Evolutionary conservation across 352 stramenopile genomes (phyloP), one percentile per base, ranked within the genome.

Genomic region (Thalassiosira hispida): DNA sequence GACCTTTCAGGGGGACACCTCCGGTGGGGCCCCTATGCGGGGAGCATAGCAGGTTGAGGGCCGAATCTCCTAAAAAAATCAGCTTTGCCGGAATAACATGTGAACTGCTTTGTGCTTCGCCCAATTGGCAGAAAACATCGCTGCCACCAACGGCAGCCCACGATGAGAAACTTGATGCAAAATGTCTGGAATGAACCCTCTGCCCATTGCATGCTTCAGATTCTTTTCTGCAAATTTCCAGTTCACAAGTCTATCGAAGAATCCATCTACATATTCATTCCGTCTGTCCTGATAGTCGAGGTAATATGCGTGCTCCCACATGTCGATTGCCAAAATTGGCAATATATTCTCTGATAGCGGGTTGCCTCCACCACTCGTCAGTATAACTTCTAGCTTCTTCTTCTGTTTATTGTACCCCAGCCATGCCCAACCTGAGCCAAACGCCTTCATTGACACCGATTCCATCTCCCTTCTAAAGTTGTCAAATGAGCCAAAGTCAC

Each of bases 381-480:
- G 87, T 5, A 72, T 66, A 29, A 91, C 71, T 38, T 84, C 66
- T 20, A 91, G 55, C 35, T 81, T 86, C 20, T 77, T 51, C 22
- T 74, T 60, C 46, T 67, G 67, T 16, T 72, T 89, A 81, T 95
- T 91, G 83, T 95, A 97, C n/a, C 93, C 95, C 46, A 99, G 90
- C 96, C 96, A 99, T 57, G 94, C 94, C 96, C 96, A 99, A 42
- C 96, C 96, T n/a, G 95, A 98, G 72, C 96, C 96, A 83, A 97
- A 98, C 73, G 90, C 91, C 8, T 91, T 95, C 61, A 89, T 94
- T 5, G 94, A 94, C n/a, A 93, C 91, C 11, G 92, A 87, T 77
- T 95, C 94, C 81, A 98, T 97, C 84, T 97, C 76, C 60, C 94
- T 85, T 85, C 96, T 95, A 80, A 98, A 93, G 44, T 95, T 76